Percentiles rank a stretch among this genome's conserved stretches.
Evolutionary conservation across 2,329 filamentous ascomycete genomes (phyloP).

Genomic region (Dendryphion nanum): DNA sequence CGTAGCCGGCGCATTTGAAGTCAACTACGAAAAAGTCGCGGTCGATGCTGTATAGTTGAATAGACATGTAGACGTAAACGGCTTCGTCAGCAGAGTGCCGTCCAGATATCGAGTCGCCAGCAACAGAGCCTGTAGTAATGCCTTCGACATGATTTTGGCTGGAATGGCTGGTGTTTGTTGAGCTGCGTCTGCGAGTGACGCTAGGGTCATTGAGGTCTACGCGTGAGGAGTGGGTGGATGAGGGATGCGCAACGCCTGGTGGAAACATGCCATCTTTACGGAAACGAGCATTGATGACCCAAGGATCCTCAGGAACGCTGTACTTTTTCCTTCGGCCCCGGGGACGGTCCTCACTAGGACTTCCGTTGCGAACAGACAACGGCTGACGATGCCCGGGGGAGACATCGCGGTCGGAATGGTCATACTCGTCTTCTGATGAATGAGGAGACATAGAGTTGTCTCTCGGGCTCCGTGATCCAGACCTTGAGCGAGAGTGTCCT

Average conservation of each 20-base stretch:
- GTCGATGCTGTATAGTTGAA: slow-evolving; percentile 69
- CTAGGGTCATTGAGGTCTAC: slow-evolving; percentile 45
- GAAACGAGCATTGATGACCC: slow-evolving; percentile 91
- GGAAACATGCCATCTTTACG: slow-evolving; percentile 73
- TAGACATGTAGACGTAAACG: slow-evolving; percentile 91
- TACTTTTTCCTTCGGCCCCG: slow-evolving; percentile 54
- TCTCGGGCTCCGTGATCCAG: slow-evolving; percentile 33
- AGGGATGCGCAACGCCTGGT: slow-evolving; percentile 49
- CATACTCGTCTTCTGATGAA: slow-evolving; percentile 24
- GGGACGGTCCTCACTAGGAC: slow-evolving; percentile 10
- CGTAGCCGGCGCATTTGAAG: slow-evolving; percentile 98
- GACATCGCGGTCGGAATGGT: slow-evolving; percentile 5
- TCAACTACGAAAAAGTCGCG: slow-evolving; percentile 91
- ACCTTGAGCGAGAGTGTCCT: slow-evolving; percentile 25
- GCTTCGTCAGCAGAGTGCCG: slow-evolving; percentile 55
- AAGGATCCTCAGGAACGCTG: slow-evolving; percentile 86
- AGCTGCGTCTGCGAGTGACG: slow-evolving; percentile 25
- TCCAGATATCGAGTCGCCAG: slow-evolving; percentile 12
- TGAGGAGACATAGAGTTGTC: slow-evolving; percentile 33
- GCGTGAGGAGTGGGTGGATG: slow-evolving; percentile 49
- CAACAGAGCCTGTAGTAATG: slow-evolving; percentile 15
- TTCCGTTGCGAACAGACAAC: slow-evolving; percentile 29
- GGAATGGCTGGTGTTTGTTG: slow-evolving; percentile 30
- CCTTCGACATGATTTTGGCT: slow-evolving; percentile 29
- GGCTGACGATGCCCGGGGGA: slow-evolving; percentile 22